Evolutionary conservation across 257 asterid species (phyloP).

Genomic region (Przewalskia tangutica): DNA sequence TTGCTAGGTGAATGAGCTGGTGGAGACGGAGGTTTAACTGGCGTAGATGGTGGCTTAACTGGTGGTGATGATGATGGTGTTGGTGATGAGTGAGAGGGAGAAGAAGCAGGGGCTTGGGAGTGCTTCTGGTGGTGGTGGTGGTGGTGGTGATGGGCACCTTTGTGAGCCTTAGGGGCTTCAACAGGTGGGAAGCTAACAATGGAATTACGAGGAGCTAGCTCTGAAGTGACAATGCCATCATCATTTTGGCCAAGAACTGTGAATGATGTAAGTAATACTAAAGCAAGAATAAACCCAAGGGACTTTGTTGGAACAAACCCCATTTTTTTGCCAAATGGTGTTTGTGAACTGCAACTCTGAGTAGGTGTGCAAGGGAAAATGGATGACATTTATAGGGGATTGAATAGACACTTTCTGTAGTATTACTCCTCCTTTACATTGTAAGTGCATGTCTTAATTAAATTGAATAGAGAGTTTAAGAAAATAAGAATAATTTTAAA

Average conservation of each 20-base stretch:
- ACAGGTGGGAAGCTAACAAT: conserved; percentile 8
- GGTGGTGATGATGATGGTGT: neutral
- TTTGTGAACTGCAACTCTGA: neutral
- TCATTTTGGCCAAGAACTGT: neutral
- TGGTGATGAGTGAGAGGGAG: conserved; percentile 2
- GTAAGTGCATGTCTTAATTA: neutral
- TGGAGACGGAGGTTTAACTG: conserved; percentile 4
- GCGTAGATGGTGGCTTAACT: neutral
- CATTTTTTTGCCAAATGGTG: neutral
- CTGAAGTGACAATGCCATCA: neutral
- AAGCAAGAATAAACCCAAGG: neutral
- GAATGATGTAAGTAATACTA: neutral
- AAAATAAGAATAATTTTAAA: too few species aligned
- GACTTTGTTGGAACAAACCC: neutral
- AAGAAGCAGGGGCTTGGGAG: neutral
- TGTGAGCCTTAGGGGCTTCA: conserved; percentile 11
- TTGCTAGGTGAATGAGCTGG: neutral
- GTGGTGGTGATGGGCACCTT: conserved; percentile 14
- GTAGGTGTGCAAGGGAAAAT: neutral
- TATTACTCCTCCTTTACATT: neutral
- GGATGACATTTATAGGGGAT: neutral
- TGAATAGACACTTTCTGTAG: neutral
- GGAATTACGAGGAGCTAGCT: neutral
- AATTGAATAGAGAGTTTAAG: too few species aligned
- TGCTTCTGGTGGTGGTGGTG: conserved; percentile 2